Percentiles rank a stretch among this genome's conserved stretches.
phyloP scores from a whole-genome alignment of 257 asterid genomes.

The Jasminum sambac region DNA sequence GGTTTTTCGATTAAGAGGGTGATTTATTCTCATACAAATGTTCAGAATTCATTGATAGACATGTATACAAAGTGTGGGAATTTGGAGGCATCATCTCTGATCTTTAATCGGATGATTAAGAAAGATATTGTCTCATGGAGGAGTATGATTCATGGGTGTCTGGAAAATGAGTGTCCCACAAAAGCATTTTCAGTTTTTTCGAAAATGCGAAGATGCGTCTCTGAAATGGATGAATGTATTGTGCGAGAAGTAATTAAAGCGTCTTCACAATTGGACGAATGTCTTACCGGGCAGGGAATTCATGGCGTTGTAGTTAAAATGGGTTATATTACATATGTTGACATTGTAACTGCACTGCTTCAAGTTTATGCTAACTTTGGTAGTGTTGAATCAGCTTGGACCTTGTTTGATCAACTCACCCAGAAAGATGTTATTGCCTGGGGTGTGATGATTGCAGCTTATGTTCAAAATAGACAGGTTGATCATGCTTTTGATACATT shows the following conservation, averaged over 20 bases:
- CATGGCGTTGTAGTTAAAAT: conserved; percentile 54
- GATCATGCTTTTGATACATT: conserved; percentile 43
- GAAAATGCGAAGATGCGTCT: conserved; percentile 41
- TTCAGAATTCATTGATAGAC: conserved; percentile 55
- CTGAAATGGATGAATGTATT: conserved; percentile 50
- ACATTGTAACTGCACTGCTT: conserved; percentile 63
- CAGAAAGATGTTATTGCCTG: conserved; percentile 75
- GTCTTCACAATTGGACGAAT: conserved; percentile 40
- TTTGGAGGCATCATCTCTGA: conserved; percentile 41
- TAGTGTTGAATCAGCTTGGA: conserved; percentile 48
- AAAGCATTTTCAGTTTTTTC: conserved; percentile 47
- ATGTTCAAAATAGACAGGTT: conserved; percentile 50
- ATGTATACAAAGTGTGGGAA: conserved; percentile 70
- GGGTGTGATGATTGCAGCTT: conserved; percentile 68
- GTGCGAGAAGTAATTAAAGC: conserved; percentile 51
- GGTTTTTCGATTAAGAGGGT: conserved; percentile 51
- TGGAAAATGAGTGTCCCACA: conserved; percentile 42
- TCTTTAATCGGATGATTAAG: conserved; percentile 47
- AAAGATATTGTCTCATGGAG: conserved; percentile 85
- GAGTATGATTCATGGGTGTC: conserved; percentile 53
- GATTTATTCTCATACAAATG: conserved; percentile 29
- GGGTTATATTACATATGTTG: conserved; percentile 43
- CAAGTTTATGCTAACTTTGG: conserved; percentile 60
- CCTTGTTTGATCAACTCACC: conserved; percentile 46
- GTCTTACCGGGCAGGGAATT: conserved; percentile 41